phyloP scores from a whole-genome alignment of 306 rosid genomes.

The Prunus padus region DNA sequence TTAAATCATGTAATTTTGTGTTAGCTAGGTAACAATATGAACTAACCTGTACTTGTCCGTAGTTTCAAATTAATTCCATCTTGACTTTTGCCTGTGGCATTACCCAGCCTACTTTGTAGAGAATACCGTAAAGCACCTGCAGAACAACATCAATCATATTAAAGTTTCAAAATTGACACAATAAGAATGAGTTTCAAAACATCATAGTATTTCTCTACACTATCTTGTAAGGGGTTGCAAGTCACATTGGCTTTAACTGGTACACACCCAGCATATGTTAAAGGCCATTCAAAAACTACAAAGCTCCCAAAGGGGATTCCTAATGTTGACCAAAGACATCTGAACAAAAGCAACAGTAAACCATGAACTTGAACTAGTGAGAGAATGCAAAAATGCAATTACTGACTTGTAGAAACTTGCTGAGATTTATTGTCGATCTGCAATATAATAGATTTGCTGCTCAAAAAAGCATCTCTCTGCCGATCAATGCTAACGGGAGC shows the following conservation, averaged over 20 bases:
- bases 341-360: background rate
- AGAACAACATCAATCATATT: slow-evolving; percentile 10
- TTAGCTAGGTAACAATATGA: too few species aligned
- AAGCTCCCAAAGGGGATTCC: background rate
- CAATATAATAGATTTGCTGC: too few species aligned
- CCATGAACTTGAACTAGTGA: background rate
- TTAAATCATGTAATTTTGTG: too few species aligned
- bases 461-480: too few species aligned
- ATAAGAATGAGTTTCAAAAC: background rate
- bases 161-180: slow-evolving; percentile 11
- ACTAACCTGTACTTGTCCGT: slow-evolving; percentile 89
- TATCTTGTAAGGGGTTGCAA: background rate
- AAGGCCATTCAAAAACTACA: background rate
- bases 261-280: background rate
- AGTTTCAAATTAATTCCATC: slow-evolving; percentile 90
- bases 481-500: too few species aligned
- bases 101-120: slow-evolving; percentile 86
- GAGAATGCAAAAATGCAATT: background rate
- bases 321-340: background rate
- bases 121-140: slow-evolving; percentile 93
- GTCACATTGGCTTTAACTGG: background rate
- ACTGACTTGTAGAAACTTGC: slow-evolving; percentile 95
- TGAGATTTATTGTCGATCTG: too few species aligned
- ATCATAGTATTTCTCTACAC: background rate
- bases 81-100: slow-evolving; percentile 66